Evolutionary conservation across 2,329 filamentous ascomycete species (phyloP), one percentile per base, ranked within the genome.

Genomic region (Exophiala sideris): DNA sequence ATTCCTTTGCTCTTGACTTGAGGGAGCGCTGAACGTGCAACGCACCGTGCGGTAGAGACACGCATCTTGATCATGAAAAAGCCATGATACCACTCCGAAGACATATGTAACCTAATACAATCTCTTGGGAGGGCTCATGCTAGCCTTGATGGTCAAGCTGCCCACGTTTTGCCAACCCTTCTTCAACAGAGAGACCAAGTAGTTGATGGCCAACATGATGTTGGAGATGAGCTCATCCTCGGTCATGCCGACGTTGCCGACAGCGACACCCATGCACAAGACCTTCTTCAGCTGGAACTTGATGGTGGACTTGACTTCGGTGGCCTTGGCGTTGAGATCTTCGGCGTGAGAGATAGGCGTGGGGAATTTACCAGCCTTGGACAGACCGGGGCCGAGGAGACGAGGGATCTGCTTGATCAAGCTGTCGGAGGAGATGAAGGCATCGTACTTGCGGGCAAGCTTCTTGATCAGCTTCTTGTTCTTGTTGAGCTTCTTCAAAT

Each of bases 381-480:
- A 64, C 64, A 96, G 88, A 91, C 91, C 91, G 69, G 91, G 94
- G 77, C 94, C 94, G 75, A 99, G 81, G 77, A 99, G 91, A 96
- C 94, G 94, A 70, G 94, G 94, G 71, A 99, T 97, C 84, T 96
- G 91, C 88, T 96, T 96, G 87, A 99, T 96, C 73, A 99, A 82
- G 72, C 88, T 82, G 74, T 99, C 94, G 75, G 92, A 97, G 76
- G 94, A 88, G 75, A 99, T 80, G 82, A 99, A 99, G 69, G 94
- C 94, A 79, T 99, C 94, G 87, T 99, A 97, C 85, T 99, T 99
- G 86, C 91, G 91, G 64, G 94, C 94, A 67, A 99, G 89, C 88
- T 99, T 99, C 91, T 99, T 99, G 87, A 99, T 96, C 73, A 97
- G 87, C 88, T 99, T 99, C 89, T 99, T 97, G 90, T 99, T 99